Percentiles rank a stretch among this genome's conserved stretches.
Conservation (phyloP, 2,329 filamentous ascomycete genomes). For the Laburnicola sp. region DNA sequence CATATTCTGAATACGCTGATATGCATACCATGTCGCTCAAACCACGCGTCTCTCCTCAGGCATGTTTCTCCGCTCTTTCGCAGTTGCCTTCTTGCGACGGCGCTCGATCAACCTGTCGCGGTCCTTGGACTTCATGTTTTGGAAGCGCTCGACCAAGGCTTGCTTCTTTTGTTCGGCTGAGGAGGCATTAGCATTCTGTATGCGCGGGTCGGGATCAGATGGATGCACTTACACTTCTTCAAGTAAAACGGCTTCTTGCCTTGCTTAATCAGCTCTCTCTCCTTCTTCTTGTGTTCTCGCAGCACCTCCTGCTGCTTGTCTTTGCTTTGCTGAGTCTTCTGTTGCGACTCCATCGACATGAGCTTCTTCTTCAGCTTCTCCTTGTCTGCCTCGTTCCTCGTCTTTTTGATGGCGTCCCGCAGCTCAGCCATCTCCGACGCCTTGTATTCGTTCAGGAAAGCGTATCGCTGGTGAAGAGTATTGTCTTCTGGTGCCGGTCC, state of each 20-base stretch:
- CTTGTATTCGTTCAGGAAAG: constrained; percentile 85
- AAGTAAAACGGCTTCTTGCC: constrained; percentile 93
- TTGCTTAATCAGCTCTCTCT: constrained; percentile 81
- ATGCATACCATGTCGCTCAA: constrained; percentile 9
- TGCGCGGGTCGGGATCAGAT: not conserved
- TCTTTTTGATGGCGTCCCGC: constrained; percentile 66
- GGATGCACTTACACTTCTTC: constrained; percentile 64
- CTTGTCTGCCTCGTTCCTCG: constrained; percentile 66
- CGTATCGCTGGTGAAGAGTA: constrained; percentile 72
- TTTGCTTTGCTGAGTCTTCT: constrained; percentile 70
- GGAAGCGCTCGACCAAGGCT: constrained; percentile 76
- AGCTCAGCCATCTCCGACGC: constrained; percentile 79
- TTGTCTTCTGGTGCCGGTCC: constrained; percentile 59
- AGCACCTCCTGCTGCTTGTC: constrained; percentile 71
- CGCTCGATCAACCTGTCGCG: constrained; percentile 83
- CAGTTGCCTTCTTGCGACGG: constrained; percentile 83
- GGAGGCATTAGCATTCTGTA: constrained; percentile 18
- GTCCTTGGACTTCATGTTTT: constrained; percentile 81
- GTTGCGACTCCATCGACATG: constrained; percentile 75
- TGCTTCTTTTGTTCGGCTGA: constrained; percentile 82
- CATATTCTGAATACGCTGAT: constrained; percentile 7
- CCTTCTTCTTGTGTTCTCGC: constrained; percentile 74
- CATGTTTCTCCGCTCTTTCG: constrained; percentile 75
- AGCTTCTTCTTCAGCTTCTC: constrained; percentile 73
- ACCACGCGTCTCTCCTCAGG: constrained; percentile 45